Conservation (phyloP, 306 rosid genomes). For the Luffa acutangula region DNA sequence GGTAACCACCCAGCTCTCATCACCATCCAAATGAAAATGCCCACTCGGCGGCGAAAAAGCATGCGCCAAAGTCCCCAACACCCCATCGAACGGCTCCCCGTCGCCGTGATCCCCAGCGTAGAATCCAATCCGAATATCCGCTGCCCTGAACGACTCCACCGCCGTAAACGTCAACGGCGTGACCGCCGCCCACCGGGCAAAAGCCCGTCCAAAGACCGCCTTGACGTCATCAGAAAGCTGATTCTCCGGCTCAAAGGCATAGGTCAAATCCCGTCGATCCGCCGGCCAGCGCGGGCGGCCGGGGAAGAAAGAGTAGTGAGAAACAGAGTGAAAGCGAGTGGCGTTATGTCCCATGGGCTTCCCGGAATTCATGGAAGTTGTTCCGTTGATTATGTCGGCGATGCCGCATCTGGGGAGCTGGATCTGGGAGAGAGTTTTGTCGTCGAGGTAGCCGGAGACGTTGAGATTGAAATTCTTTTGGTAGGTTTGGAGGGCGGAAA, state of each 20-base stretch:
- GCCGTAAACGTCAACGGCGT: constrained; percentile 43
- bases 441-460: constrained; percentile 57
- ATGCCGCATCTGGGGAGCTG: constrained; percentile 59
- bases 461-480: constrained; percentile 85
- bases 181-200: constrained; percentile 52
- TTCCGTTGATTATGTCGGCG: constrained; percentile 59
- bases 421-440: constrained; percentile 31
- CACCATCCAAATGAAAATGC: constrained; percentile 49
- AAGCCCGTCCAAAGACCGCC: constrained; percentile 45
- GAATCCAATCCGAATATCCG: constrained; percentile 58
- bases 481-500: constrained; percentile 42
- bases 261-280: constrained; percentile 34
- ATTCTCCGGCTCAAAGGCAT: constrained; percentile 41
- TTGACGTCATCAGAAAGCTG: constrained; percentile 24
- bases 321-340: constrained; percentile 43
- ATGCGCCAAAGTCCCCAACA: constrained; percentile 76
- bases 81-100: constrained; percentile 75
- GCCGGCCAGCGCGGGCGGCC: constrained; percentile 61
- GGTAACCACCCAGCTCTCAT: constrained; percentile 58
- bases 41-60: constrained; percentile 83
- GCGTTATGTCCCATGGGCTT: constrained; percentile 5
- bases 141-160: constrained; percentile 8
- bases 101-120: constrained; percentile 75
- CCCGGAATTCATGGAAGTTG: constrained; percentile 58
- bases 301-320: constrained; percentile 51